These are phyloP conservation scores for Aureobasidium sp. DNA, from an alignment of 2,329 filamentous ascomycete genomes.

Conservation along the genomic window DNA sequence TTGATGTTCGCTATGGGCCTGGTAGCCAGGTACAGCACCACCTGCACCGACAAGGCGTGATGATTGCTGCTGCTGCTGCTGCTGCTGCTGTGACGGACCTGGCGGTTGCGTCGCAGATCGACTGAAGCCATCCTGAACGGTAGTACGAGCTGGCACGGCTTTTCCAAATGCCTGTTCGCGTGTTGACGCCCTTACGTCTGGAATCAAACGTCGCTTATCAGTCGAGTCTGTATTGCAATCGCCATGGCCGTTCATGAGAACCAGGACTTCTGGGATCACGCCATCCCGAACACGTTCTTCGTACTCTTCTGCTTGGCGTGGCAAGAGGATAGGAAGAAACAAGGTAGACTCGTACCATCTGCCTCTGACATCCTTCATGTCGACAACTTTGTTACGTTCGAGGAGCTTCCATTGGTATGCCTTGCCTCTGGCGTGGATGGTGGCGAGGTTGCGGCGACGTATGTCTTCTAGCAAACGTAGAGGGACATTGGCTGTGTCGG, in stretches of 20 bases:
- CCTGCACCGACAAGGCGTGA: conserved; percentile 7
- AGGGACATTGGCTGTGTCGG: conserved; percentile 40
- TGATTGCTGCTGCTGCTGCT: conserved; percentile 18
- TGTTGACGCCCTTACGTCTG: conserved; percentile 19
- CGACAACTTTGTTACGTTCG: conserved; percentile 27
- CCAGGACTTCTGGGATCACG: conserved; percentile 28
- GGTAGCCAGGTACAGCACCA: conserved; percentile 16
- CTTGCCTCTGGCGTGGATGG: conserved; percentile 31
- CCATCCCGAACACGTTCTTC: conserved; percentile 24
- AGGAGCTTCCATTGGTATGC: conserved; percentile 40
- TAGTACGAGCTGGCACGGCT: conserved; percentile 33
- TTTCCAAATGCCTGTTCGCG: conserved; percentile 35
- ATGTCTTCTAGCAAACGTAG: conserved; percentile 47
- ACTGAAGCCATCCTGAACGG: conserved; percentile 35
- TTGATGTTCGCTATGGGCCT: conserved; percentile 3
- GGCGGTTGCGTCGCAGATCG: conserved; percentile 21
- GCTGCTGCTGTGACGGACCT: conserved; percentile 16
- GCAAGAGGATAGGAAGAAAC: conserved; percentile 38
- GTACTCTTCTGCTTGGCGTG: conserved; percentile 20
- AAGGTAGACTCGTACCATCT: conserved; percentile 54
- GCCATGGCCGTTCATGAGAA: conserved; percentile 31
- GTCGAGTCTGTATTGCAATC: conserved; percentile 25
- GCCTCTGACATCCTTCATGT: conserved; percentile 48
- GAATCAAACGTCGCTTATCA: not conserved
- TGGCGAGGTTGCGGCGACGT: conserved; percentile 39